Conservation (phyloP, 257 asterid genomes). For the Penstemon barbatus region DNA sequence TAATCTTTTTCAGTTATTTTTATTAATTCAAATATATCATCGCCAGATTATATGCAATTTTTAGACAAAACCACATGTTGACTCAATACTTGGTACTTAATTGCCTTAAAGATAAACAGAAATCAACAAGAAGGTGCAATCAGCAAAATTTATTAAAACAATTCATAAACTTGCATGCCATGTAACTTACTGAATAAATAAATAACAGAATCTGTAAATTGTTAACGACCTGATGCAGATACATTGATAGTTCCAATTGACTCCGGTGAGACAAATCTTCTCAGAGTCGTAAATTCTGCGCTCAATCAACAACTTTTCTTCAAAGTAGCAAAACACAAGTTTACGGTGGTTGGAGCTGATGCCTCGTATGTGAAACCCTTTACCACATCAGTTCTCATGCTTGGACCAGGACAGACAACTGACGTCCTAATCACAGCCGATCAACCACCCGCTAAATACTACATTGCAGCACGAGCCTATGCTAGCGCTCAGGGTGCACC, state of each 20-base stretch:
- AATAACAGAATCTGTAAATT: neutral
- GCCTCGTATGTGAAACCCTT: conserved; percentile 82
- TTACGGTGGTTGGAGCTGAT: conserved; percentile 90
- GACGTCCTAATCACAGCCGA: conserved; percentile 76
- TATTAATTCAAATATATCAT: no score
- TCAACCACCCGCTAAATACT: conserved; percentile 70
- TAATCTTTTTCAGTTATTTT: no score
- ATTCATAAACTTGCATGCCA: no score
- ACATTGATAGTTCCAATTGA: conserved; percentile 53
- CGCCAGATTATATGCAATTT: no score
- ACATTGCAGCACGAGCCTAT: conserved; percentile 88
- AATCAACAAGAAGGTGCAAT: no score
- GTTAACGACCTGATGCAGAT: conserved; percentile 40
- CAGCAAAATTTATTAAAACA: no score
- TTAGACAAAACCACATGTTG: no score
- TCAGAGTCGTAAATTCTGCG: conserved; percentile 71
- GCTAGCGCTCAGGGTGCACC: conserved; percentile 86
- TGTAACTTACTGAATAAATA: no score
- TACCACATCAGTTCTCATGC: conserved; percentile 79
- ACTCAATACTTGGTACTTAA: no score
- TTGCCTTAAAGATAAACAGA: no score
- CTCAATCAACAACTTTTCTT: conserved; percentile 91
- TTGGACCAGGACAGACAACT: conserved; percentile 95
- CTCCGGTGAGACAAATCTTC: conserved; percentile 71
- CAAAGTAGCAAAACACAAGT: conserved; percentile 72